These are phyloP conservation scores for Homolaphlyctis polyrhiza DNA, from an alignment of 371 early-diverging fungal genomes.

Conservation along the genomic window DNA sequence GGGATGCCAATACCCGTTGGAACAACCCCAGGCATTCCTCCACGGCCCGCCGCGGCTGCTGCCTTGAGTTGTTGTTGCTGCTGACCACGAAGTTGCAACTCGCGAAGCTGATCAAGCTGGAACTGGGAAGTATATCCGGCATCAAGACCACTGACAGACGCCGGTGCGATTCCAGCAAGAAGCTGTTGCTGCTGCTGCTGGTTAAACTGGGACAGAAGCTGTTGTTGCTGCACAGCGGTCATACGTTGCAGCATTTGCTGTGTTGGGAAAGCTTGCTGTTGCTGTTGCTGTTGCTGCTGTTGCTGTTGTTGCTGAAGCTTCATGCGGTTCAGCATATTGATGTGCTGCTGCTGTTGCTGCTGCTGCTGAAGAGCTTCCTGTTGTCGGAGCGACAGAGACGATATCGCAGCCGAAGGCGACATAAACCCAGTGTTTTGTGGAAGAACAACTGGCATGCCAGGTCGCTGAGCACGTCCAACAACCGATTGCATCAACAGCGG, in stretches of 20 bases:
- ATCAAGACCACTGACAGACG: neutral
- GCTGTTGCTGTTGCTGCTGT: slow-evolving; percentile 8
- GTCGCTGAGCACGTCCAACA: no score
- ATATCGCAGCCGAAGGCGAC: slow-evolving; percentile 1
- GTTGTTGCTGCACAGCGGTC: no score
- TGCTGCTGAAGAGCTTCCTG: neutral
- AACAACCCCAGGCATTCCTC: neutral
- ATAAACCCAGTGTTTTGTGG: no score
- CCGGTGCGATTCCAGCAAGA: neutral
- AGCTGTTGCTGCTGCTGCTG: neutral
- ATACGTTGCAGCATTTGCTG: neutral
- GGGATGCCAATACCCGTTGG: neutral
- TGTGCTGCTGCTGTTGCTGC: slow-evolving; percentile 2
- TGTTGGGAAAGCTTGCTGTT: slow-evolving; percentile 1
- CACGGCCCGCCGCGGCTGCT: no score
- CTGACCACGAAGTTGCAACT: slow-evolving; percentile 5
- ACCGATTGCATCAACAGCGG: no score
- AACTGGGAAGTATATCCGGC: neutral
- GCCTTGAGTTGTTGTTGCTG: slow-evolving; percentile 12
- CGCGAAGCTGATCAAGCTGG: slow-evolving; percentile 7
- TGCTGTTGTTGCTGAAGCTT: slow-evolving; percentile 1
- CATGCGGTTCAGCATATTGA: neutral
- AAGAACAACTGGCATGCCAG: no score
- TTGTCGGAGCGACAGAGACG: slow-evolving; percentile 3
- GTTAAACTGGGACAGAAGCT: neutral